Evolutionary conservation across 768 basidiomycete genomes (phyloP).

Genomic region (Lactarius sanguifluus): DNA sequence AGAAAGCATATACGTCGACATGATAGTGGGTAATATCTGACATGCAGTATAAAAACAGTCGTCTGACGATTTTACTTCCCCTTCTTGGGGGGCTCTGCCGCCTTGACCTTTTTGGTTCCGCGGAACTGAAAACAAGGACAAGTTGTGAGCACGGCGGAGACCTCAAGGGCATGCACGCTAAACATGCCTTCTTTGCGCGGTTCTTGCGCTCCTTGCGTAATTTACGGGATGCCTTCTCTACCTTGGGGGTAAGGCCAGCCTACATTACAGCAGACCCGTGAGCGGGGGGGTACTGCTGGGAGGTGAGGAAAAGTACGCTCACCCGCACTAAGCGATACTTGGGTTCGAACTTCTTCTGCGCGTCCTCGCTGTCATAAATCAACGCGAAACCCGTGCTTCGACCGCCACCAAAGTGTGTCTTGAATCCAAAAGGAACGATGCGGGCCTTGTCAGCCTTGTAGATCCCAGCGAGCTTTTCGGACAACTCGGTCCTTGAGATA

Average conservation of each 20-base stretch:
- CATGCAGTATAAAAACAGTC: conserved; percentile 40
- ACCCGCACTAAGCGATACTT: conserved; percentile 93
- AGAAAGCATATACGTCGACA: conserved; percentile 44
- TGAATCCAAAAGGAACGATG: conserved; percentile 92
- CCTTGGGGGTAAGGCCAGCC: conserved; percentile 72
- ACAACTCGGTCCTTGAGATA: conserved; percentile 88
- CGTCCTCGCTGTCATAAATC: conserved; percentile 94
- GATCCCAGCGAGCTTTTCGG: conserved; percentile 85
- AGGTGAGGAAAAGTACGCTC: conserved; percentile 39
- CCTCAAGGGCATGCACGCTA: neutral
- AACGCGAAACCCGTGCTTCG: conserved; percentile 95
- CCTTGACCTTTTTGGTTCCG: conserved; percentile 95
- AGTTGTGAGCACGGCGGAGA: neutral
- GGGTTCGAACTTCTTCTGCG: conserved; percentile 97
- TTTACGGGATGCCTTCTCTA: conserved; percentile 91
- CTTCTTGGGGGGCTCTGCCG: conserved; percentile 89
- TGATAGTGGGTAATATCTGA: conserved; percentile 40
- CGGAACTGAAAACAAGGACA: conserved; percentile 62
- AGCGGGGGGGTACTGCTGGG: neutral
- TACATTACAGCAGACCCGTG: conserved; percentile 33
- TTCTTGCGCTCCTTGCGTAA: conserved; percentile 99
- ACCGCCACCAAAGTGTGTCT: conserved; percentile 98
- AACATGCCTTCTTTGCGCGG: conserved; percentile 95
- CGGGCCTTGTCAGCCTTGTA: conserved; percentile 93
- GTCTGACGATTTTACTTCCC: conserved; percentile 62